phyloP scores from a whole-genome alignment of 306 rosid genomes.

The Rosa chinensis region DNA sequence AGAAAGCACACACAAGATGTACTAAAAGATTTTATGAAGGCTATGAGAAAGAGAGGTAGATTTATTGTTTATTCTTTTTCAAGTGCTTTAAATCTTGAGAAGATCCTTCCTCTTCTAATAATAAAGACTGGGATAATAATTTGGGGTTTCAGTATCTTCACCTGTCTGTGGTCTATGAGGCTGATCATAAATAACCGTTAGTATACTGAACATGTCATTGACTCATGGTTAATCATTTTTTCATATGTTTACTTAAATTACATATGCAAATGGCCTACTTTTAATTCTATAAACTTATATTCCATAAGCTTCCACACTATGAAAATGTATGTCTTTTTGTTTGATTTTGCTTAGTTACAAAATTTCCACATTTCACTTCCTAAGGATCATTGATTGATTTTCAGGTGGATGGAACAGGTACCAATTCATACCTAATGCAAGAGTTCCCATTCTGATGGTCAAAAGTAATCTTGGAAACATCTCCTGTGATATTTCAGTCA shows the following conservation, averaged over 20 bases:
- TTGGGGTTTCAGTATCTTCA: background rate
- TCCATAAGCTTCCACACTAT: background rate
- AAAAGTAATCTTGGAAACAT: slow-evolving; percentile 47
- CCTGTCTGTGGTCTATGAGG: background rate
- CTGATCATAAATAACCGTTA: background rate
- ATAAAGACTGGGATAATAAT: background rate
- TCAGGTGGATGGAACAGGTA: slow-evolving; percentile 66
- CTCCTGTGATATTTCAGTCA: slow-evolving; percentile 90
- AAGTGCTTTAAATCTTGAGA: background rate
- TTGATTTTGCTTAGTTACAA: slow-evolving; percentile 24
- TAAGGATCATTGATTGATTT: slow-evolving; percentile 29
- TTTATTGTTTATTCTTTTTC: background rate
- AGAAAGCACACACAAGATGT: slow-evolving; percentile 55
- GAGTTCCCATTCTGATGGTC: slow-evolving; percentile 82
- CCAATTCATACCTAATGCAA: slow-evolving; percentile 56
- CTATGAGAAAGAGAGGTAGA: slow-evolving; percentile 62
- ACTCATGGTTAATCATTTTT: background rate
- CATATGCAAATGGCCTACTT: background rate
- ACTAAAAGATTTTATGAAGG: slow-evolving; percentile 47
- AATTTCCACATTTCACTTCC: slow-evolving; percentile 17
- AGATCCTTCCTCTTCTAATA: background rate
- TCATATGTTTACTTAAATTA: background rate
- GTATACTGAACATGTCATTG: background rate
- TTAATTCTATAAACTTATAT: background rate
- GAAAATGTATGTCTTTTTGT: background rate